phyloP scores from a whole-genome alignment of 352 stramenopile species.

The Pythium folliculosum region DNA sequence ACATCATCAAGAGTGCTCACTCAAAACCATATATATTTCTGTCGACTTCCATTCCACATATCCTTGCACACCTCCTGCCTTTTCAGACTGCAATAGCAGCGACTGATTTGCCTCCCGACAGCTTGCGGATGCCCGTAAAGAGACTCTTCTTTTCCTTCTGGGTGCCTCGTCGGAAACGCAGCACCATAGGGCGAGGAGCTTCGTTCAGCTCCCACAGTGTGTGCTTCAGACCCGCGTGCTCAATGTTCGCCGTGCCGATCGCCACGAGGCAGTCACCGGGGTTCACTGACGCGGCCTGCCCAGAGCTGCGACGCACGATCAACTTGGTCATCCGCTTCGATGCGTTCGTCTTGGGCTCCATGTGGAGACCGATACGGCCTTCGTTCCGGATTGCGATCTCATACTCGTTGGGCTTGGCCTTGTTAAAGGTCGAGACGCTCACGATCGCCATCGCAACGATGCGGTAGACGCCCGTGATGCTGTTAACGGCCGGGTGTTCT shows the following conservation, averaged over 20 bases:
- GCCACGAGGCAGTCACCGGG: constrained; percentile 80
- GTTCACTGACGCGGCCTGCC: constrained; percentile 72
- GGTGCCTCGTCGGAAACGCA: constrained; percentile 82
- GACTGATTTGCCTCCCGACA: constrained; percentile 30
- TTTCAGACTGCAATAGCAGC: constrained; percentile 26
- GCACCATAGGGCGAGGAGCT: constrained; percentile 63
- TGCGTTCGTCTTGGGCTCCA: constrained; percentile 48
- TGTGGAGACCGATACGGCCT: constrained; percentile 64
- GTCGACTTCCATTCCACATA: constrained; percentile 5
- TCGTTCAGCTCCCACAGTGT: constrained; percentile 86
- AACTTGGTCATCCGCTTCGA: constrained; percentile 62
- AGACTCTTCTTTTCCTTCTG: constrained; percentile 77
- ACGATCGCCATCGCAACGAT: constrained; percentile 77
- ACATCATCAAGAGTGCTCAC: constrained; percentile 11
- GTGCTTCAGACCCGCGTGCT: constrained; percentile 84
- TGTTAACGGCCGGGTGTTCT: constrained; percentile 74
- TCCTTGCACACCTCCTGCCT: background rate
- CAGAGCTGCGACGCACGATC: constrained; percentile 74
- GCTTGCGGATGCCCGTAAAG: constrained; percentile 52
- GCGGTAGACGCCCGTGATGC: constrained; percentile 84
- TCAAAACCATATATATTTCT: constrained; percentile 19
- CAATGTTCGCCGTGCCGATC: constrained; percentile 82
- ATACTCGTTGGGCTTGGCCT: constrained; percentile 81
- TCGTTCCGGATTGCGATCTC: constrained; percentile 65
- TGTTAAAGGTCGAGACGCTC: constrained; percentile 75